phyloP scores from a whole-genome alignment of 345 rosid genomes.

The Cardamine resedifolia region DNA sequence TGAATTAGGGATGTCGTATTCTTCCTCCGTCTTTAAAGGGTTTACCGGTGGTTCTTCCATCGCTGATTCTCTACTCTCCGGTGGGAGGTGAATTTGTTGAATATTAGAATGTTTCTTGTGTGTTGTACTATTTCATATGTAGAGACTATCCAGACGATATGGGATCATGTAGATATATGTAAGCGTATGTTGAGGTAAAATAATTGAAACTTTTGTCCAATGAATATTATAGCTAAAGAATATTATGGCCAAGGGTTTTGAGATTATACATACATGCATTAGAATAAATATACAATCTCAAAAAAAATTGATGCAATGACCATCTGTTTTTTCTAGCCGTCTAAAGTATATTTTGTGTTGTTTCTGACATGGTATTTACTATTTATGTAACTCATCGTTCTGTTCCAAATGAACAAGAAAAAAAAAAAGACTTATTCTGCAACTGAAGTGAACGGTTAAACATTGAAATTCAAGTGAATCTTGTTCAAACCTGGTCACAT shows the following conservation, averaged over 20 bases:
- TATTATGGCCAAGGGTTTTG: background rate
- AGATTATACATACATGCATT: background rate
- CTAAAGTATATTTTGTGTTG: background rate
- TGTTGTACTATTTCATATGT: constrained; percentile 19
- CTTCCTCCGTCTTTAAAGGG: constrained; percentile 40
- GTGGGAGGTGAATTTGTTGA: constrained; percentile 45
- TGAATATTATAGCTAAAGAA: background rate
- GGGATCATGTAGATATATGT: background rate
- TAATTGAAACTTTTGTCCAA: background rate
- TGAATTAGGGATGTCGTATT: constrained; percentile 42
- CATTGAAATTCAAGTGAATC: background rate
- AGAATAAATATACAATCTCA: background rate
- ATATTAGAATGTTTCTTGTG: constrained; percentile 4
- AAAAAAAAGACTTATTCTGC: no score
- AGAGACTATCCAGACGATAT: constrained; percentile 1
- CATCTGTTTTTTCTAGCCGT: background rate
- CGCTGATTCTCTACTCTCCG: constrained; percentile 58
- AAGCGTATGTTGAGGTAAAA: background rate
- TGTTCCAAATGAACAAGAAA: background rate
- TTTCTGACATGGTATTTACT: background rate
- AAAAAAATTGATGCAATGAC: background rate
- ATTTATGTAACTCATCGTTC: background rate
- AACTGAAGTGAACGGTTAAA: no score
- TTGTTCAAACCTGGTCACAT: background rate
- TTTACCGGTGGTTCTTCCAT: constrained; percentile 43